Conservation (phyloP, 78 protist species). For the Dictyostelium intermedium region DNA sequence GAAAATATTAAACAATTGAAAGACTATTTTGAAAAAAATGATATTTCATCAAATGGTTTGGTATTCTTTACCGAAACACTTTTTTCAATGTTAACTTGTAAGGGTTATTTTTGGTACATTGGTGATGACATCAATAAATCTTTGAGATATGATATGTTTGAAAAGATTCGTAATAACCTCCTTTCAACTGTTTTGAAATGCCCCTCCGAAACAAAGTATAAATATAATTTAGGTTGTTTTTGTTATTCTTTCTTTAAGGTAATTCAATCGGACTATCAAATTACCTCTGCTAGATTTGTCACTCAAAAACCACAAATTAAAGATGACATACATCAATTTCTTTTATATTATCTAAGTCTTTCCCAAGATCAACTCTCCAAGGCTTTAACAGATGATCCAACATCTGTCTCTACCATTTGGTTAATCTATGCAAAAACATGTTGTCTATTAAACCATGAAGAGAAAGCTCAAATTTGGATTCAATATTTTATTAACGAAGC, state of each 20-base stretch:
- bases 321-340: background rate
- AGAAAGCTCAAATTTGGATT: conserved; percentile 69
- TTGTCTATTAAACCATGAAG: conserved; percentile 47
- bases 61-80: conserved; percentile 2
- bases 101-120: conserved; percentile 30
- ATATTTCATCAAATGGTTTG: background rate
- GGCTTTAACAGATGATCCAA: conserved; percentile 34
- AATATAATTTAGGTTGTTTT: conserved; percentile 32
- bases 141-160: background rate
- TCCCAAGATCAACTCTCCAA: background rate
- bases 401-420: conserved; percentile 4
- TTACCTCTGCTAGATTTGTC: background rate
- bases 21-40: background rate
- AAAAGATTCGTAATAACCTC: background rate
- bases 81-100: conserved; percentile 23
- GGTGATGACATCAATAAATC: background rate
- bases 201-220: background rate
- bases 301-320: background rate
- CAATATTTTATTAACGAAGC: conserved; percentile 62
- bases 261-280: background rate
- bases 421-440: conserved; percentile 68
- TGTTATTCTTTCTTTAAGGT: conserved; percentile 39
- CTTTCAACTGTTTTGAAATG: background rate
- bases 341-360: background rate
- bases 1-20: background rate